A percentile compares a stretch with the other conserved stretches of the same genome.
Evolutionary conservation across 2,329 filamentous ascomycete species (phyloP).

Genomic region (Sclerotinia spermophila): DNA sequence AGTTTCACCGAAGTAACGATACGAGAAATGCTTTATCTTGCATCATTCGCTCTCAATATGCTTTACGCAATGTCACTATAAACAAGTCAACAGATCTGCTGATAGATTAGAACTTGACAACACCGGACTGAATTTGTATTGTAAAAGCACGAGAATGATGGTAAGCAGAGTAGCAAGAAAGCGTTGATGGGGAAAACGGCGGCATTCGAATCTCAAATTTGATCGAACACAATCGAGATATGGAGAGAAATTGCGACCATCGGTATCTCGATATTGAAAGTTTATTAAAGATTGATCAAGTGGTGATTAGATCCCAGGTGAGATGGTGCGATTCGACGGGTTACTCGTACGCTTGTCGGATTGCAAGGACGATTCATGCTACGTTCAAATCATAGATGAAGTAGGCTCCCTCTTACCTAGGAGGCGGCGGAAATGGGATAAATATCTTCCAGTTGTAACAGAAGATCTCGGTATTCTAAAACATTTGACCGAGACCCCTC

Average conservation of each 20-base stretch:
- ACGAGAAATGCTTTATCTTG: neutral
- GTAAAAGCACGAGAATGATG: neutral
- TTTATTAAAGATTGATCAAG: neutral
- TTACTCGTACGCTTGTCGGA: neutral
- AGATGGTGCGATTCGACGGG: neutral
- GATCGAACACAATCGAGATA: neutral
- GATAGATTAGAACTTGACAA: constrained; percentile 3
- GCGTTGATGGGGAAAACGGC: neutral
- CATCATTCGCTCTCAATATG: neutral
- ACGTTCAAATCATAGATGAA: neutral
- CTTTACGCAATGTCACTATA: constrained; percentile 11
- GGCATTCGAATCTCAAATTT: neutral
- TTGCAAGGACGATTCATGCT: neutral
- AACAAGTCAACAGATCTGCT: constrained; percentile 4
- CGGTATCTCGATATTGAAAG: neutral
- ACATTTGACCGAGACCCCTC: constrained; percentile 22
- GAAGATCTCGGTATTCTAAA: constrained; percentile 19
- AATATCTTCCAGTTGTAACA: constrained; percentile 11
- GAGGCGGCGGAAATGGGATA: constrained; percentile 10
- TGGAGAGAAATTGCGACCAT: neutral
- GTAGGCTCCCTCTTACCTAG: neutral
- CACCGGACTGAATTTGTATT: neutral
- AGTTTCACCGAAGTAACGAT: constrained; percentile 7
- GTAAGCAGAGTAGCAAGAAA: neutral
- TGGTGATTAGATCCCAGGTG: neutral